Evolutionary conservation across 1,284 basidiomycete species (phyloP).

Genomic region (Ustanciosporium gigantosporum): DNA sequence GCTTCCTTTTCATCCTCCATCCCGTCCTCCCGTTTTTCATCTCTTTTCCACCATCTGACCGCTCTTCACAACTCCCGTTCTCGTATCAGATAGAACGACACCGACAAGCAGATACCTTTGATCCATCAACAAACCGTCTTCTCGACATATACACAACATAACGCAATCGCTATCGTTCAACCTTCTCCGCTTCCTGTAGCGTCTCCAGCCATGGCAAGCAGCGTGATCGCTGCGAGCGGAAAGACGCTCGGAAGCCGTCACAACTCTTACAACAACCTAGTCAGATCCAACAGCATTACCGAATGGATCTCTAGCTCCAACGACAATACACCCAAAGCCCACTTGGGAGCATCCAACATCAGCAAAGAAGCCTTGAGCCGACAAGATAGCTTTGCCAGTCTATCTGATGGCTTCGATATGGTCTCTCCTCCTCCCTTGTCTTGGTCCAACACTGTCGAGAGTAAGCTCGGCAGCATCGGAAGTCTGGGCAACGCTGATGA

Average conservation of each 20-base stretch:
- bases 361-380: constrained; percentile 2
- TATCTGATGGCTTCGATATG: constrained; percentile 34
- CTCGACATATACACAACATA: too few relatives aligned
- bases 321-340: constrained; percentile 24
- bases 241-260: constrained; percentile 37
- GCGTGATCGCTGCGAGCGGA: constrained; percentile 12
- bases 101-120: too few relatives aligned
- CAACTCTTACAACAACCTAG: constrained; percentile 31
- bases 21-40: too few relatives aligned
- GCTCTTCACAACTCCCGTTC: too few relatives aligned
- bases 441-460: constrained; percentile 14
- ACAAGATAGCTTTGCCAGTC: constrained; percentile 22
- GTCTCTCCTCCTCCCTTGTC: constrained; percentile 16
- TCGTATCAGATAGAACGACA: too few relatives aligned
- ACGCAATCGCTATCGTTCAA: too few relatives aligned
- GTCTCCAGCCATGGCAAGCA: constrained; percentile 17
- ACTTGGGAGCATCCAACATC: neutral
- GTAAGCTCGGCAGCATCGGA: constrained; percentile 8
- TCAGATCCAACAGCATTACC: constrained; percentile 20
- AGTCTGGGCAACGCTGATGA: constrained; percentile 26
- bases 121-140: too few relatives aligned
- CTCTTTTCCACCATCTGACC: too few relatives aligned
- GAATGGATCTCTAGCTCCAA: constrained; percentile 23
- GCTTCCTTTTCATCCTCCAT: too few relatives aligned
- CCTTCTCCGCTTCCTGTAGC: too few relatives aligned